These are phyloP conservation scores for Rhodomyrtus tomentosa DNA, from an alignment of 345 rosid genomes.

Conservation along the genomic window DNA sequence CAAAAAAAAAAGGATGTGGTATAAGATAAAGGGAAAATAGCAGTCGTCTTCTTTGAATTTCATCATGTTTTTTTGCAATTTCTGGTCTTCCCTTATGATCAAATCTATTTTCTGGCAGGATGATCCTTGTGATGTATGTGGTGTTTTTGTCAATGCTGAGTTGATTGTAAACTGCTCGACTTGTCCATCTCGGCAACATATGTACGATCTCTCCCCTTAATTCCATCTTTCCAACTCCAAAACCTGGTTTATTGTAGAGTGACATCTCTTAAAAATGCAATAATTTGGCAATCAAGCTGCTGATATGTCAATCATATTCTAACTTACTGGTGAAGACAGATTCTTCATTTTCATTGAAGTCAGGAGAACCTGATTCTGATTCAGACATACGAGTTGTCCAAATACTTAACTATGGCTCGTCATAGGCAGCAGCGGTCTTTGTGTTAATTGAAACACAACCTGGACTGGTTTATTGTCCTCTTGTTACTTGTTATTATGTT, in stretches of 20 bases:
- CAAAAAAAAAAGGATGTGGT: too few relatives aligned
- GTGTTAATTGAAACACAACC: not conserved
- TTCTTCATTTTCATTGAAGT: not conserved
- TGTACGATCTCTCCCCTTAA: constrained; percentile 23
- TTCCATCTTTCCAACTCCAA: not conserved
- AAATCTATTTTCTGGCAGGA: constrained; percentile 9
- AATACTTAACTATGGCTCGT: not conserved
- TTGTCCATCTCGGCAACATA: constrained; percentile 27
- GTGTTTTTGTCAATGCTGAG: constrained; percentile 19
- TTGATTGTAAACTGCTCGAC: constrained; percentile 21
- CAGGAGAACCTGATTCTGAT: not conserved
- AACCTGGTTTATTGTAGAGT: not conserved
- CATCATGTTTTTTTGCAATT: not conserved
- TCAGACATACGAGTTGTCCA: not conserved
- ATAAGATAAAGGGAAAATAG: too few relatives aligned
- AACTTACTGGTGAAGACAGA: not conserved
- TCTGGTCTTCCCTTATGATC: not conserved
- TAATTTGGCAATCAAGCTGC: not conserved
- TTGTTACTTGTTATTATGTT: not conserved
- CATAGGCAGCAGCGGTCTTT: not conserved
- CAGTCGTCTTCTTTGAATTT: not conserved
- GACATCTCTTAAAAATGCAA: not conserved
- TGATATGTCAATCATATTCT: not conserved
- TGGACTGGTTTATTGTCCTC: not conserved
- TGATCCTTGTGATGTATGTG: constrained; percentile 29